phyloP scores from a whole-genome alignment of 208 protist genomes.

The Angomonas deanei region DNA sequence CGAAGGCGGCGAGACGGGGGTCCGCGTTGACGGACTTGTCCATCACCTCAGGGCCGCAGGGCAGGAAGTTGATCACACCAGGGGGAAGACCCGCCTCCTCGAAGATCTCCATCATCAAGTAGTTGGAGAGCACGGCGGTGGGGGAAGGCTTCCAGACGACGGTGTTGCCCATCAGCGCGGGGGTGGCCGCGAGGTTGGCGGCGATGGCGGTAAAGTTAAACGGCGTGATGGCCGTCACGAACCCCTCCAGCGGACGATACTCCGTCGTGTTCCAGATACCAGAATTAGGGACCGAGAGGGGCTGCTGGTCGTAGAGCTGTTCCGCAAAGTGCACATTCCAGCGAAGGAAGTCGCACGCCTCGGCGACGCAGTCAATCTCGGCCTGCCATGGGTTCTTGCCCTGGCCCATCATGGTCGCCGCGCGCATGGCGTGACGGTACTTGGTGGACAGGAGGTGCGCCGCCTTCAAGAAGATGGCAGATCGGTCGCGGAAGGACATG shows the following conservation, averaged over 20 bases:
- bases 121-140: conserved; percentile 90
- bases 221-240: conserved; percentile 93
- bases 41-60: conserved; percentile 75
- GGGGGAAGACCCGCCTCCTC: conserved; percentile 93
- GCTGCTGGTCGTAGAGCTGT: conserved; percentile 89
- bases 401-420: conserved; percentile 95
- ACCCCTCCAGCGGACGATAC: conserved; percentile 96
- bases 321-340: conserved; percentile 95
- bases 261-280: conserved; percentile 94
- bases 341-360: conserved; percentile 94
- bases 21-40: conserved; percentile 65
- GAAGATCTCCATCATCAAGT: conserved; percentile 91
- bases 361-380: conserved; percentile 95
- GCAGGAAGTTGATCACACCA: conserved; percentile 95
- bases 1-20: conserved; percentile 86
- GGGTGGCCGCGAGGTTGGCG: conserved; percentile 91
- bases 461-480: conserved; percentile 93
- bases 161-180: conserved; percentile 96
- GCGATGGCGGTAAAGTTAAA: conserved; percentile 99
- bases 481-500: conserved; percentile 86
- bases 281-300: conserved; percentile 53
- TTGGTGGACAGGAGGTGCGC: conserved; percentile 86
- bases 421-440: conserved; percentile 83
- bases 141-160: conserved; percentile 96
- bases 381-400: conserved; percentile 97